Percentiles rank a stretch among this genome's conserved stretches.
Conservation (phyloP, 495 filamentous ascomycete genomes). For the Talaromyces adpressus region DNA sequence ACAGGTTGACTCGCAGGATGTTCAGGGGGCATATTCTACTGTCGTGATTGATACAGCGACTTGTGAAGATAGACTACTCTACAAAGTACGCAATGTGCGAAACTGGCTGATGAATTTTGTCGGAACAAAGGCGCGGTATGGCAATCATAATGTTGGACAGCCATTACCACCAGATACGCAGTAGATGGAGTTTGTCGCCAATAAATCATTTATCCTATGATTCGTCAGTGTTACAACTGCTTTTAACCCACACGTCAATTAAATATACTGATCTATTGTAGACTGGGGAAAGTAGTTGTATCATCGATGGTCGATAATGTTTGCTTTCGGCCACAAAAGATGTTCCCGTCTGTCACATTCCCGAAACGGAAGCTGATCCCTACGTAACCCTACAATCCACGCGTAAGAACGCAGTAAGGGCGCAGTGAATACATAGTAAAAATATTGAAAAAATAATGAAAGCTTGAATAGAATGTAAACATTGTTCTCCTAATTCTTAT, state of each 20-base stretch:
- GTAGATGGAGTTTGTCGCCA: conserved; percentile 9
- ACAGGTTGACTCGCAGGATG: conserved; percentile 32
- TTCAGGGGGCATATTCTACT: conserved; percentile 27
- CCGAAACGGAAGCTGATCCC: neutral
- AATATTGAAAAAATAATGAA: neutral
- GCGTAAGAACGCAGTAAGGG: neutral
- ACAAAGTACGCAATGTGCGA: conserved; percentile 59
- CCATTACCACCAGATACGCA: conserved; percentile 46
- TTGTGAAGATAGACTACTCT: conserved; percentile 42
- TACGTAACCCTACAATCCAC: neutral
- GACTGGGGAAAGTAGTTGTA: neutral
- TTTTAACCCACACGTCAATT: neutral
- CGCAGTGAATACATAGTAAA: neutral
- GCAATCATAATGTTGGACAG: conserved; percentile 21
- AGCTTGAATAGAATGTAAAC: neutral
- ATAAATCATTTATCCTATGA: neutral
- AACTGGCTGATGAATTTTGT: conserved; percentile 75
- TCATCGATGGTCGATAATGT: neutral
- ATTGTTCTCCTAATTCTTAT: neutral
- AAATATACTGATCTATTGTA: too few relatives aligned
- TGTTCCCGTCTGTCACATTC: neutral
- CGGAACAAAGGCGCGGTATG: conserved; percentile 33
- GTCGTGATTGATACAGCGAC: conserved; percentile 17
- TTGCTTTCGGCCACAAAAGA: neutral
- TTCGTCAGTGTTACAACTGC: neutral